Evolutionary conservation across 768 basidiomycete genomes (phyloP), one percentile per base, ranked within the genome.

Genomic region (Guyanaporus albipodus): DNA sequence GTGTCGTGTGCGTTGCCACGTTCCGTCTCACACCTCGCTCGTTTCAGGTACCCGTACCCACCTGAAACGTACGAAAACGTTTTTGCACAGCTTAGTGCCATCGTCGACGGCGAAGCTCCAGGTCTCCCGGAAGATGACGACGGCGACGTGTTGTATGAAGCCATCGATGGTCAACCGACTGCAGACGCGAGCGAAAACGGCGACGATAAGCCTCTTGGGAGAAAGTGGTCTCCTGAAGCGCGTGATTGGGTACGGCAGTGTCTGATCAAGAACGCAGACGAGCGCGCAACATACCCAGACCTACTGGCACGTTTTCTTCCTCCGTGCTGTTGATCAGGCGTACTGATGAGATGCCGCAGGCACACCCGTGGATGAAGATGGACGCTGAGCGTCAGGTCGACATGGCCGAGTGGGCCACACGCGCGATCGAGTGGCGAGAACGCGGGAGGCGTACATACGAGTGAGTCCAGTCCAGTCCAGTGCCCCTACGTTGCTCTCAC

Each of bases 61-160:
- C 94, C 94, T 22, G 94, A 98, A 71, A 95, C 92, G 7, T 99
- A 96, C 65, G 80, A 83, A 48, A 97, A 97, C 64, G 93, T 97
- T 14, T 96, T 99, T 68, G 95, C 94, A 2, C 95, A 99, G 63
- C 71, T 88, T 32, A 90, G 86, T n/a, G 94, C 95, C 4, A 99
- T 99, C 52, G 93, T 99, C 3, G 85, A 96, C 53, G 95, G 93
- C 1, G 89, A 92, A 46, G 87, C 93, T 9, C 95, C 95, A 4
- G 82, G 81, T 28, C 70, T 99, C 26, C 94, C 94, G 0, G 79
- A 78, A 17, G 76, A 80, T 1, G 72, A 71, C 1, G 57, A 53
- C 15, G 35, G n/a, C n/a, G n/a, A n/a, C n/a, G n/a, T n/a, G n/a
- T 34, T 37, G 18, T 49, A 52, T 12, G 65, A 59, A 32, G 45